phyloP scores from a whole-genome alignment of 352 stramenopile species.

The Thalassiosira allenii region DNA sequence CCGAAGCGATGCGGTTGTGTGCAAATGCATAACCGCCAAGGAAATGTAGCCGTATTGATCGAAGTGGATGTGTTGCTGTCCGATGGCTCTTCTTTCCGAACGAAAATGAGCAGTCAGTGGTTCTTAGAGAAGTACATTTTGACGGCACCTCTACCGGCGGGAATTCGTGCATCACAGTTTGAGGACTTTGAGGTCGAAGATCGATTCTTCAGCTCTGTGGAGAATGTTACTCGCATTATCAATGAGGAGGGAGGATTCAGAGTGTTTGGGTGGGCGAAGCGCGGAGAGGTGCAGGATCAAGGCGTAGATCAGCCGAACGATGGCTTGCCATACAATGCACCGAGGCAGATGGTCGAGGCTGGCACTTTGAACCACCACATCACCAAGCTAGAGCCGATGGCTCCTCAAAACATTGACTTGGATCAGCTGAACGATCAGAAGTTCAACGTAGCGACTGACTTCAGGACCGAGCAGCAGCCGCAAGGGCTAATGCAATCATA shows the following conservation, averaged over 20 bases:
- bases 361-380: constrained; percentile 12
- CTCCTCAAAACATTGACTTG: constrained; percentile 15
- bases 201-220: background rate
- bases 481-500: too few species aligned
- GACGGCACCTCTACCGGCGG: background rate
- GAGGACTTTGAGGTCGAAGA: constrained; percentile 25
- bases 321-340: constrained; percentile 23
- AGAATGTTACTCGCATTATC: background rate
- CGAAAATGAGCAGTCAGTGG: background rate
- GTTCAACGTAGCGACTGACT: constrained; percentile 6
- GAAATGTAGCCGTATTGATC: background rate
- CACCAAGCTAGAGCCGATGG: constrained; percentile 7
- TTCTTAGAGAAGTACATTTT: background rate
- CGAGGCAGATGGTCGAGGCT: background rate
- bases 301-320: constrained; percentile 22
- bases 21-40: constrained; percentile 9
- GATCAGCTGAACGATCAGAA: background rate
- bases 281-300: constrained; percentile 16
- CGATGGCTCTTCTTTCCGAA: background rate
- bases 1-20: constrained; percentile 8
- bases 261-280: constrained; percentile 18
- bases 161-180: background rate
- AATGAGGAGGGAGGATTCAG: constrained; percentile 13
- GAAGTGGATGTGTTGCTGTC: background rate
- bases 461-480: too few species aligned